Evolutionary conservation across 2,329 filamentous ascomycete species (phyloP).

Genomic region (Talaromyces sp.): DNA sequence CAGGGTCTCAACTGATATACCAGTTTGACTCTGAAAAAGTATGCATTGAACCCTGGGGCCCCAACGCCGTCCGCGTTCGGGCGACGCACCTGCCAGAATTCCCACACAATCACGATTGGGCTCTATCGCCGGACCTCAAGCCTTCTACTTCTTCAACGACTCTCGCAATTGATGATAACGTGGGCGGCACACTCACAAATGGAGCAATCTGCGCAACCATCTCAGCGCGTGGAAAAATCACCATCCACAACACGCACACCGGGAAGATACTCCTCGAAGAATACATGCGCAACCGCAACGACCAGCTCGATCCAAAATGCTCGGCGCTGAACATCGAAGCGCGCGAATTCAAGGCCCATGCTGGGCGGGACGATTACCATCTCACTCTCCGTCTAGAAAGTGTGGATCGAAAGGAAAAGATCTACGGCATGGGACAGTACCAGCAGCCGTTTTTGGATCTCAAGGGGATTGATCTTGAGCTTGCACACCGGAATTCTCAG

Average conservation of each 20-base stretch:
- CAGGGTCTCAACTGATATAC: conserved; percentile 27
- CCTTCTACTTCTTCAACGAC: conserved; percentile 8
- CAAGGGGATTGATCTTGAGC: conserved; percentile 58
- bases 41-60: conserved; percentile 35
- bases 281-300: conserved; percentile 46
- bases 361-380: conserved; percentile 49
- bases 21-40: conserved; percentile 34
- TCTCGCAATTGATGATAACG: conserved; percentile 13
- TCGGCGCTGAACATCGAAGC: conserved; percentile 53
- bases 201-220: conserved; percentile 46
- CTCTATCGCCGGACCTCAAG: conserved; percentile 19
- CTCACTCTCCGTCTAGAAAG: conserved; percentile 57
- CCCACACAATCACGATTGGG: conserved; percentile 30
- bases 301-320: conserved; percentile 53
- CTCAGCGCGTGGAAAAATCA: conserved; percentile 46
- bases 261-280: conserved; percentile 48
- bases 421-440: conserved; percentile 67
- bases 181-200: conserved; percentile 36
- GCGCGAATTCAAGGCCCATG: conserved; percentile 52
- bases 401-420: conserved; percentile 49
- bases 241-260: conserved; percentile 36
- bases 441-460: conserved; percentile 60
- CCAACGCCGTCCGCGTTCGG: conserved; percentile 33
- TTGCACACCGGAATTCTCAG: conserved; percentile 63
- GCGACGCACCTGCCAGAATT: conserved; percentile 32